phyloP scores from a whole-genome alignment of 805 yeast genomes.

The Cyberlindnera euphorbiae region DNA sequence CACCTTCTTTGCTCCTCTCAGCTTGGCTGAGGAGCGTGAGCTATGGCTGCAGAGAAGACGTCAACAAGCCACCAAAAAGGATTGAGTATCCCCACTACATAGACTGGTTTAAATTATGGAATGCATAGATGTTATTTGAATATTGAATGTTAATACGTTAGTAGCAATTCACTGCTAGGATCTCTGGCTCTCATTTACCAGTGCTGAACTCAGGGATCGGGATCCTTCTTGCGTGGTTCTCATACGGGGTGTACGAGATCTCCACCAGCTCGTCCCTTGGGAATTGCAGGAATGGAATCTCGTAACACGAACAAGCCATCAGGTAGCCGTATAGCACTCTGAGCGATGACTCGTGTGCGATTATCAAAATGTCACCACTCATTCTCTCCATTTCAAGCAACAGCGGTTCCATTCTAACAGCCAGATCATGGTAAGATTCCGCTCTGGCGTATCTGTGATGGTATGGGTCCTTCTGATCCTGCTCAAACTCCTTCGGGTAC shows the following conservation, averaged over 20 bases:
- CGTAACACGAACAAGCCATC: constrained; percentile 85
- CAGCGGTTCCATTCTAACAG: constrained; percentile 89
- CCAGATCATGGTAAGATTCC: constrained; percentile 94
- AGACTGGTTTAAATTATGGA: too few species aligned
- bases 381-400: constrained; percentile 91
- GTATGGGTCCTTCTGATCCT: constrained; percentile 73
- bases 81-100: too few species aligned
- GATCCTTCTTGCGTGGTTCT: constrained; percentile 59
- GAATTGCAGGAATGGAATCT: constrained; percentile 76
- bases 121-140: background rate
- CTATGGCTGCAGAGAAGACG: constrained; percentile 27
- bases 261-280: constrained; percentile 82
- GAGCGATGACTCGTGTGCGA: constrained; percentile 89
- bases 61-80: constrained; percentile 2
- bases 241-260: constrained; percentile 81
- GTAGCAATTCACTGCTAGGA: too few species aligned
- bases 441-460: constrained; percentile 90
- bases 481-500: constrained; percentile 67
- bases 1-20: constrained; percentile 42
- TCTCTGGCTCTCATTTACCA: too few species aligned
- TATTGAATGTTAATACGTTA: too few species aligned
- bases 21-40: constrained; percentile 43
- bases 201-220: too few species aligned
- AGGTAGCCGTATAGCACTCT: constrained; percentile 89
- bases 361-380: constrained; percentile 79